These are phyloP conservation scores for Isoetes taiwanensis DNA, from an alignment of 75 land plant species.

Conservation along the genomic window DNA sequence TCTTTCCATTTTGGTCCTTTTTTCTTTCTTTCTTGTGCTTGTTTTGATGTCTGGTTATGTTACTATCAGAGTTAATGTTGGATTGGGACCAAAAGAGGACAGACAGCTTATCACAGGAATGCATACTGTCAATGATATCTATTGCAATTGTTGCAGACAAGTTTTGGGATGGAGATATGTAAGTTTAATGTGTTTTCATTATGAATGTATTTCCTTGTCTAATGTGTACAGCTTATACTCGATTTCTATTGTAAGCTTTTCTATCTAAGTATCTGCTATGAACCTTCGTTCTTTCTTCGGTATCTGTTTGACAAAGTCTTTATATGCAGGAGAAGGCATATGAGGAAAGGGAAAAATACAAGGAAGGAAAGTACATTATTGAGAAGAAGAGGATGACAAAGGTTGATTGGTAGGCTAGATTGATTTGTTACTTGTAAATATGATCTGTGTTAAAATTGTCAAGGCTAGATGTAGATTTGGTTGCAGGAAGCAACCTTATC, in stretches of 20 bases:
- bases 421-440: too few species aligned
- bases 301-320: neutral
- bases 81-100: slow-evolving; percentile 44
- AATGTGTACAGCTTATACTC: too few species aligned
- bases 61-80: slow-evolving; percentile 37
- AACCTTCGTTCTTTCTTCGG: neutral
- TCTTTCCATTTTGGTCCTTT: neutral
- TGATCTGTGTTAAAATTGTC: too few species aligned
- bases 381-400: slow-evolving; percentile 42
- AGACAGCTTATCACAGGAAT: slow-evolving; percentile 36
- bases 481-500: too few species aligned
- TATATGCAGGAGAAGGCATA: slow-evolving; percentile 39
- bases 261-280: neutral
- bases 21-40: neutral
- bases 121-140: slow-evolving; percentile 47
- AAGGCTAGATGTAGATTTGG: too few species aligned
- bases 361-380: slow-evolving; percentile 57
- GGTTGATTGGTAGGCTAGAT: slow-evolving; percentile 27
- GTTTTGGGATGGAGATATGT: slow-evolving; percentile 67
- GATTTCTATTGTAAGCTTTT: neutral
- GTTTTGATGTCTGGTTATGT: neutral
- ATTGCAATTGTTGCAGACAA: slow-evolving; percentile 44
- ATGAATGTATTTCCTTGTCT: neutral
- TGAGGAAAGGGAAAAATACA: slow-evolving; percentile 45
- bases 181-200: slow-evolving; percentile 14